A percentile compares a stretch with the other conserved stretches of the same genome.
Evolutionary conservation across 345 rosid genomes (phyloP).

Genomic region (Dipteronia sinensis): DNA sequence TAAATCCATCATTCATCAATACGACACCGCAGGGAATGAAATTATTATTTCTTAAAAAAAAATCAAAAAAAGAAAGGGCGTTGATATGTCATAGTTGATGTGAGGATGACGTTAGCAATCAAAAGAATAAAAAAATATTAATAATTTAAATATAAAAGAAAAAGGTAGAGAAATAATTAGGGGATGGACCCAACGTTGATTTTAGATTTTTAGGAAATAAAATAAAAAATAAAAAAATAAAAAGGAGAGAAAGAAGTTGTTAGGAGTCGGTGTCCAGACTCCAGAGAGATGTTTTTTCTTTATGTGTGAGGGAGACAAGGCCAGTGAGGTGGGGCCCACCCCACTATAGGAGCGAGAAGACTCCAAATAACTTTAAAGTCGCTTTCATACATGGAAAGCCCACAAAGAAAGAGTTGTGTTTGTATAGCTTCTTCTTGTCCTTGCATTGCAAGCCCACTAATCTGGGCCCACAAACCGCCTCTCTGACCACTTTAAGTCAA

Average conservation of each 20-base stretch:
- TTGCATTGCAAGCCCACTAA: background rate
- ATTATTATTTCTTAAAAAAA: no score
- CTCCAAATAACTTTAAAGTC: slow-evolving; percentile 39
- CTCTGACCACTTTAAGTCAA: slow-evolving; percentile 26
- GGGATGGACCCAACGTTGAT: slow-evolving; percentile 25
- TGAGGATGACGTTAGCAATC: slow-evolving; percentile 23
- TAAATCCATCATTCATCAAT: no score
- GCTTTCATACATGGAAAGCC: slow-evolving; percentile 26
- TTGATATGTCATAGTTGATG: slow-evolving; percentile 28
- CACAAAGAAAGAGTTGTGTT: slow-evolving; percentile 15
- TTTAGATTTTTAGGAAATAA: background rate
- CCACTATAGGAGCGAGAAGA: background rate
- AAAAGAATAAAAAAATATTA: background rate
- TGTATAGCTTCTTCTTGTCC: background rate
- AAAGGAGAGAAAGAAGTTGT: slow-evolving; percentile 8
- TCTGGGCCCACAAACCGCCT: slow-evolving; percentile 34
- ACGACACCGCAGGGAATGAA: background rate
- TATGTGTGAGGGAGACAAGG: no score
- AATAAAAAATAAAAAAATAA: slow-evolving; percentile 4
- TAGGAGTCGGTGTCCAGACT: slow-evolving; percentile 30
- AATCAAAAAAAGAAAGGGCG: background rate
- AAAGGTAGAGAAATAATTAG: slow-evolving; percentile 27
- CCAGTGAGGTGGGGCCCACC: slow-evolving; percentile 18
- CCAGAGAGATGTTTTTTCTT: background rate
- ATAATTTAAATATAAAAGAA: background rate